These are phyloP conservation scores for Chenopodium berlandieri DNA, from an alignment of 148 eudicot genomes.

Conservation along the genomic window DNA sequence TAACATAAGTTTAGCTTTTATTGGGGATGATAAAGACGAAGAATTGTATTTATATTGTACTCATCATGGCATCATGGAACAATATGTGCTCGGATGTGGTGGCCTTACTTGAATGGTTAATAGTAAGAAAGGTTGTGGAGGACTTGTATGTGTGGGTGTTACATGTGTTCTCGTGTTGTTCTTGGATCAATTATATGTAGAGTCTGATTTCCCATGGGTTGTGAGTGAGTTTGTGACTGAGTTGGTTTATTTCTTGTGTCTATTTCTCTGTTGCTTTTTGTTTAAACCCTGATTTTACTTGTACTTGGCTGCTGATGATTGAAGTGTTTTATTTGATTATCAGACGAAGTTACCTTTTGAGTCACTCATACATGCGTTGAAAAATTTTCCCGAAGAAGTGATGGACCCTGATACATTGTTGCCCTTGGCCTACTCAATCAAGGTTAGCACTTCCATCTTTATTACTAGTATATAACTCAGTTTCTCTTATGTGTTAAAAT, in stretches of 20 bases:
- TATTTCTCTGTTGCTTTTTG: not conserved
- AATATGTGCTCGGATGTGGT: not conserved
- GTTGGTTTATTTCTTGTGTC: not conserved
- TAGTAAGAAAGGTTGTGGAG: no score
- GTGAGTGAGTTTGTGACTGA: not conserved
- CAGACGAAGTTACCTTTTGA: slow-evolving; percentile 92
- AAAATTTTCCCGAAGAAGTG: slow-evolving; percentile 91
- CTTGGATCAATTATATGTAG: not conserved
- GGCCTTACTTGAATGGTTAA: no score
- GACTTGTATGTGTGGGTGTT: no score
- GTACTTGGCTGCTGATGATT: not conserved
- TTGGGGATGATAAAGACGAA: not conserved
- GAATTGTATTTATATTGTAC: not conserved
- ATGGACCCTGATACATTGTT: slow-evolving; percentile 83
- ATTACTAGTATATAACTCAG: not conserved
- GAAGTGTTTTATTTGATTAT: slow-evolving; percentile 3
- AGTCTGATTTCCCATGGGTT: not conserved
- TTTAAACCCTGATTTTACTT: not conserved
- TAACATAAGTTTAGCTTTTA: not conserved
- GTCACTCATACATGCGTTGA: slow-evolving; percentile 81
- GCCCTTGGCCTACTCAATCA: slow-evolving; percentile 84
- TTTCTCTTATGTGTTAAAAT: not conserved
- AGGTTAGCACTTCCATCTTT: slow-evolving; percentile 46
- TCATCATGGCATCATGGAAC: not conserved
- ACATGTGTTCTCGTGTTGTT: not conserved